phyloP scores from a whole-genome alignment of 495 filamentous ascomycete genomes.

The Symbiotaphrina buchneri region DNA sequence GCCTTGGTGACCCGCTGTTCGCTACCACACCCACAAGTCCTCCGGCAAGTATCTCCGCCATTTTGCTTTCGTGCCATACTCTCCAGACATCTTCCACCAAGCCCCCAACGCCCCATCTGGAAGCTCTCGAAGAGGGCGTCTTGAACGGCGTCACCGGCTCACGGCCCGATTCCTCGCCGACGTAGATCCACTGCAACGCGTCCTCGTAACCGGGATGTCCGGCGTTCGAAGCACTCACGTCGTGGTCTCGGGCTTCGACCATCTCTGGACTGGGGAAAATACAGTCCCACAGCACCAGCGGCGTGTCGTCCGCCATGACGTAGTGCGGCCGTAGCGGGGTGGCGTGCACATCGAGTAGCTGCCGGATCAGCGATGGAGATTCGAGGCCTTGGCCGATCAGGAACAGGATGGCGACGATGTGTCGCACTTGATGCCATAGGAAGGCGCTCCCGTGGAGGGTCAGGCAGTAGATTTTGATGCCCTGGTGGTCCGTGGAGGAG shows the following conservation, averaged over 20 bases:
- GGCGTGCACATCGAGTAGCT: slow-evolving; percentile 46
- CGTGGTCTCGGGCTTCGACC: too few species aligned
- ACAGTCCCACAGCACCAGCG: slow-evolving; percentile 89
- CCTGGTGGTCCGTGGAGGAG: background rate
- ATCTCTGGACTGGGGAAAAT: slow-evolving; percentile 45
- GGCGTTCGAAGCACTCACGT: slow-evolving; percentile 10
- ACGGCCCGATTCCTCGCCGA: slow-evolving; percentile 26
- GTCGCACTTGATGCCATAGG: slow-evolving; percentile 92
- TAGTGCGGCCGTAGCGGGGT: slow-evolving; percentile 60
- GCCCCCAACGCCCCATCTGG: slow-evolving; percentile 39
- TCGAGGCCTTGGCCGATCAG: slow-evolving; percentile 82
- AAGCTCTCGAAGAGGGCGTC: slow-evolving; percentile 1
- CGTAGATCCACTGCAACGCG: slow-evolving; percentile 58
- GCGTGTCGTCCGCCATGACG: slow-evolving; percentile 70
- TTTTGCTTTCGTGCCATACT: slow-evolving; percentile 61
- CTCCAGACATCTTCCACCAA: slow-evolving; percentile 58
- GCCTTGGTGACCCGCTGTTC: background rate
- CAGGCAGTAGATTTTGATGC: slow-evolving; percentile 63
- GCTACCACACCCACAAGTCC: slow-evolving; percentile 32
- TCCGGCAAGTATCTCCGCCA: slow-evolving; percentile 64
- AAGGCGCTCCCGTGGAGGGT: slow-evolving; percentile 79
- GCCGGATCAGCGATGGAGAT: slow-evolving; percentile 38
- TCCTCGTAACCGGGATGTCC: slow-evolving; percentile 23
- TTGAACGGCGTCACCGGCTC: background rate
- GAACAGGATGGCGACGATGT: slow-evolving; percentile 76